These are phyloP conservation scores for Beta corolliflora DNA, from an alignment of 179 eudicot species.

Conservation along the genomic window DNA sequence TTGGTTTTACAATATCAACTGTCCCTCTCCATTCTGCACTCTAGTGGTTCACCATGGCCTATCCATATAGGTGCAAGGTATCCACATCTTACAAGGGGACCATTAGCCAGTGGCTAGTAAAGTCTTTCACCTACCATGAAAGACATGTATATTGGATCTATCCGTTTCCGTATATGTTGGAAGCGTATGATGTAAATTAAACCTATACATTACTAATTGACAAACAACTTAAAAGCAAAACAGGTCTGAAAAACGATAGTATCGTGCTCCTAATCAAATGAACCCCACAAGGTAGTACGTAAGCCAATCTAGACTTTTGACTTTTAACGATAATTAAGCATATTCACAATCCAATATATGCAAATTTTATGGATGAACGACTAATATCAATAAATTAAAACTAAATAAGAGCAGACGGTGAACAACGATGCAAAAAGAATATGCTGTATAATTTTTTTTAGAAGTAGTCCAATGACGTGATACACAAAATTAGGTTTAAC, in stretches of 20 bases:
- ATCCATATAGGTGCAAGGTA: constrained; percentile 12
- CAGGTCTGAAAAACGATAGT: neutral
- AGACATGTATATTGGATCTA: constrained; percentile 6
- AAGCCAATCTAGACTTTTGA: neutral
- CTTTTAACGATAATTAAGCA: neutral
- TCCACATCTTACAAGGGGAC: constrained; percentile 30
- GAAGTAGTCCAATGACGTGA: too few species aligned
- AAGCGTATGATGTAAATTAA: constrained; percentile 14
- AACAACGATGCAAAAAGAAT: neutral
- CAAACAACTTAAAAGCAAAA: constrained; percentile 7
- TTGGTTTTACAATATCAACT: constrained; percentile 11
- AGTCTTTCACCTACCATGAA: constrained; percentile 25
- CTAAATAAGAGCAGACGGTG: neutral
- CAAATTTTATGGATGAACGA: neutral
- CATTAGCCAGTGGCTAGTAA: constrained; percentile 18
- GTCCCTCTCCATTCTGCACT: constrained; percentile 21
- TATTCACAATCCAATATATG: neutral
- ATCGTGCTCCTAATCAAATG: neutral
- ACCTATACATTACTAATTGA: neutral
- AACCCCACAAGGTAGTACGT: neutral
- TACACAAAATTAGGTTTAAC: neutral
- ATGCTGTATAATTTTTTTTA: too few species aligned
- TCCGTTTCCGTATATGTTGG: constrained; percentile 23
- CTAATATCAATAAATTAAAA: neutral
- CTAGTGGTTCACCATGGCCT: constrained; percentile 27